Base-by-base conservation (phyloP, 331 rosid genomes). In the Quercus tomentella region DNA sequence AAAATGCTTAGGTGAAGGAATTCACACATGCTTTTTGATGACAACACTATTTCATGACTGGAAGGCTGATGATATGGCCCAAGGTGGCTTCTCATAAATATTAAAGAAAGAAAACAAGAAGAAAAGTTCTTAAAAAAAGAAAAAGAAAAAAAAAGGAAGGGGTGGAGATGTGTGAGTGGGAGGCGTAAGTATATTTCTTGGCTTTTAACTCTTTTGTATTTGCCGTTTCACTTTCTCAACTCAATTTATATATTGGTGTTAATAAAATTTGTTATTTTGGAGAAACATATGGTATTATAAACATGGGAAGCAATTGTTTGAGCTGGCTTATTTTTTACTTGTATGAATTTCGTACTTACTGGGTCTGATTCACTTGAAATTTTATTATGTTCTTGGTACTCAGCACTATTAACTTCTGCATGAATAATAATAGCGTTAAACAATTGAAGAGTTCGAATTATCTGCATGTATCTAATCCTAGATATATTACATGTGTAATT, bases 401-500 rank as follows among this genome's bases (percentile, higher is more conserved):
- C 51, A 1, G 31, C 41, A 30, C 62, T 37, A 52, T 54, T 80
- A 41, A 49, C 31, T 54, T 79, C 37, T 58, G 51, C 14, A 67
- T 73, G 61, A 77, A 35, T n/a, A 7, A 51, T 62, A 37, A 26
- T 62, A 16, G 20, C 16, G 5, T 28, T 6, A 25, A 26, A 62
- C 69, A 62, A 62, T 26, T 26, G 30, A 63, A 63, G 70, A 33
- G 31, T 63, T 63, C 0, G 22, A 63, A 63, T 63, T 6, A 28
- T 15, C 70, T 16, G 20, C 52, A 35, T 20, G 18, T 35, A 67
- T 67, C 25, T 35, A 73, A 68, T 76, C 54, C 73, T 60, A 55
- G 70, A 45, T 81, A 81, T 73, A 18, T 76, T 1, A 72, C 45
- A 30, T 37, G 11, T 63, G 69, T 78, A 74, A 65, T 85, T 86